Conservation (phyloP, 768 basidiomycete species). For the Termitomyces sp. region DNA sequence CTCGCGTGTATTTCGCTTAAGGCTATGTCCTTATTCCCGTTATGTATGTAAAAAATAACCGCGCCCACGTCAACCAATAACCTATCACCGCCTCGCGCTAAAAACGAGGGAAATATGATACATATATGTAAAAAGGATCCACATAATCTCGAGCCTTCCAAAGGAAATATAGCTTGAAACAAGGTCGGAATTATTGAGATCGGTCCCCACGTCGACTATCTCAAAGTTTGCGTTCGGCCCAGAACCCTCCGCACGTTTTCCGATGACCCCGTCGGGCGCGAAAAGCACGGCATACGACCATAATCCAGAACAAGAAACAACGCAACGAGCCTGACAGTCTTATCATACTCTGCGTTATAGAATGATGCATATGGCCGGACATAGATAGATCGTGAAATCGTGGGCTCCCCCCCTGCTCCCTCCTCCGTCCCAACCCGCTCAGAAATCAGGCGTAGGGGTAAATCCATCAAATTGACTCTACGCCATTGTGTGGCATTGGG, state of each 20-base stretch:
- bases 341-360: conserved; percentile 1
- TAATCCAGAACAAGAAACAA: background rate
- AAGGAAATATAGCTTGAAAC: background rate
- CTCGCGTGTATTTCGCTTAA: background rate
- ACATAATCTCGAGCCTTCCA: background rate
- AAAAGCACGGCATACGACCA: background rate
- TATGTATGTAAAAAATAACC: background rate
- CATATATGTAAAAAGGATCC: background rate
- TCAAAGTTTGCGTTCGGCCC: background rate
- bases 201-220: background rate
- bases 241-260: background rate
- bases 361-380: conserved; percentile 7
- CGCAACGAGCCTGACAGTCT: background rate
- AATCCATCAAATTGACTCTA: background rate
- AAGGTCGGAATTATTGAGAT: background rate
- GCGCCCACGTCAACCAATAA: background rate
- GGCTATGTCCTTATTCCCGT: background rate
- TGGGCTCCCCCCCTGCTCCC: background rate
- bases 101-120: background rate
- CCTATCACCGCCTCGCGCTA: background rate
- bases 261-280: background rate
- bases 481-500: background rate
- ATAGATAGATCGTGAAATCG: conserved; percentile 4
- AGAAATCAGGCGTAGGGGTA: background rate
- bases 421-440: background rate